Percentiles rank a stretch among this genome's conserved stretches.
These are phyloP conservation scores for Evernia prunastri DNA, from an alignment of 495 filamentous ascomycete species.

Conservation along the genomic window DNA sequence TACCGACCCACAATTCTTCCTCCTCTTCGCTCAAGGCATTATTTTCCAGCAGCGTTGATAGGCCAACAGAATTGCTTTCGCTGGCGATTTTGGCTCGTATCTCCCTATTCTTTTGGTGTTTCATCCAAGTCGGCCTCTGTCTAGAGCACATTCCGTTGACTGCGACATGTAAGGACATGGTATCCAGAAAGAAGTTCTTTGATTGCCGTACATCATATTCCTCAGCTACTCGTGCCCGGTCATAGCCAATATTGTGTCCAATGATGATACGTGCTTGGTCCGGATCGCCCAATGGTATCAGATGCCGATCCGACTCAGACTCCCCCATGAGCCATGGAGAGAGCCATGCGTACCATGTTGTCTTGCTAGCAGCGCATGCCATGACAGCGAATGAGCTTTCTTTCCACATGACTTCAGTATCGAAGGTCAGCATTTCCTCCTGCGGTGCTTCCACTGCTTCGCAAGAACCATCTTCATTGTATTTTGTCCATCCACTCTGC, in stretches of 20 bases:
- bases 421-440: conserved; percentile 80
- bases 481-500: conserved; percentile 90
- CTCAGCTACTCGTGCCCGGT: conserved; percentile 79
- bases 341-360: conserved; percentile 94
- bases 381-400: conserved; percentile 86
- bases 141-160: conserved; percentile 99
- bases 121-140: conserved; percentile 94
- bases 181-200: conserved; percentile 85
- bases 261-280: conserved; percentile 66
- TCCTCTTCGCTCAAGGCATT: conserved; percentile 67
- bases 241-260: conserved; percentile 95
- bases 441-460: conserved; percentile 69
- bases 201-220: conserved; percentile 82
- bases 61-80: conserved; percentile 61
- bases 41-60: conserved; percentile 63
- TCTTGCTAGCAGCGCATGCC: conserved; percentile 85
- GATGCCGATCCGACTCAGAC: conserved; percentile 64
- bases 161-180: conserved; percentile 96
- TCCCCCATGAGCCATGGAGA: conserved; percentile 92
- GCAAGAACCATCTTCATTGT: conserved; percentile 61
- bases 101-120: conserved; percentile 83
- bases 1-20: conserved; percentile 89
- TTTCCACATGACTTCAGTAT: conserved; percentile 96
- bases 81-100: conserved; percentile 71
- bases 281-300: conserved; percentile 80